Base-by-base conservation (phyloP, 1,139 yeast species). In the Kodamaea derodonti region DNA sequence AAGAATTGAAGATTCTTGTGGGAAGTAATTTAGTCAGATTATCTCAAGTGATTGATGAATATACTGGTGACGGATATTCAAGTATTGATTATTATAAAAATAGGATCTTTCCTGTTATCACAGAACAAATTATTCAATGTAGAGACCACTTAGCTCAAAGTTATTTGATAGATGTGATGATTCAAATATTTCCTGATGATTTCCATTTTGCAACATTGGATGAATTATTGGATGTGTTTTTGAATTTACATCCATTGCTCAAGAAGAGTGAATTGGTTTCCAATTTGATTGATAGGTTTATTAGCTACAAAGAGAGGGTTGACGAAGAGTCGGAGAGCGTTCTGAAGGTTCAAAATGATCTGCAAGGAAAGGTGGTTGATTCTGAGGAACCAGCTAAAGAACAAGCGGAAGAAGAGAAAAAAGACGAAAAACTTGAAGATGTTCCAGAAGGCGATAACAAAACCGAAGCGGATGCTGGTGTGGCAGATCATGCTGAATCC, bases 131-230 rank as follows among this genome's bases (percentile, higher is more conserved):
- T 30, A 80, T 90, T 11, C 96, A 90, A 55, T 94, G 97, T 57
- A 74, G 86, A 41, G 98, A 92, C 54, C 83, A 80, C 27, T 73
- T 92, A 43, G 97, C 98, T 3, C 98, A 92, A 58, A 87, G 82
- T 48, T 94, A 92, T 53, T 63, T 92, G 38, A 67, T 90, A 37
- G 98, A 94, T 52, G 96, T 90, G 10, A 72, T 86, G 38, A 84
- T 90, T 37, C 97, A 90, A 55, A 94, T 90, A 2, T 92, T 94
- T 62, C 97, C 98, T 0, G 97, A 87, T 48, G 86, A 84, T 43
- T 90, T 84, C 59, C 98, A 92, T 52, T 65, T 88, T 42, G 72
- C 74, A 18, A 86, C 97, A 0, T 65, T 92, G 46, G 78, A 79
- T 35, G 64, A 67, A 26, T 75, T 87, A 43, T 69, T 92, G 46